phyloP scores from a whole-genome alignment of 306 rosid species.

The Trichosanthes truncata region DNA sequence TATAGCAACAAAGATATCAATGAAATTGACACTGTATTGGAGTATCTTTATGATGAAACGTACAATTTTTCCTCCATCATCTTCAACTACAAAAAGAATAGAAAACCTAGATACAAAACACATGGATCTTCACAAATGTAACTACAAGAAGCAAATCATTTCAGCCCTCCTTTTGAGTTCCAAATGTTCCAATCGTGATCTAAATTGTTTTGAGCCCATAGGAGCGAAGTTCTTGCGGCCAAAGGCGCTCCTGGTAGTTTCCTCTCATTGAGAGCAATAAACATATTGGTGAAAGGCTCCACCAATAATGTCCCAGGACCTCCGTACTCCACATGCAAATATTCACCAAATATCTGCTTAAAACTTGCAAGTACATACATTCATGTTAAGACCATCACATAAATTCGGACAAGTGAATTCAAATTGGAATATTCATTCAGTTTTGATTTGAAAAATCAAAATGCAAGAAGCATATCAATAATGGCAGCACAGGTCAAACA shows the following conservation, averaged over 20 bases:
- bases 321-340: conserved; percentile 39
- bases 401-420: conserved; percentile 8
- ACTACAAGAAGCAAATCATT: conserved; percentile 13
- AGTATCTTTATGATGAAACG: conserved; percentile 13
- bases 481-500: conserved; percentile 32
- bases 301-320: conserved; percentile 50
- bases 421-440: conserved; percentile 23
- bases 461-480: conserved; percentile 27
- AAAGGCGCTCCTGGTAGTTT: conserved; percentile 33
- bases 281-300: conserved; percentile 43
- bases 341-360: conserved; percentile 45
- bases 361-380: conserved; percentile 13
- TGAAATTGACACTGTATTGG: conserved; percentile 28
- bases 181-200: conserved; percentile 46
- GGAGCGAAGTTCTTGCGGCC: conserved; percentile 54
- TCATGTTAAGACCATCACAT: background rate
- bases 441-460: conserved; percentile 24
- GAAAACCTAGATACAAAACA: conserved; percentile 5
- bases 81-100: conserved; percentile 12
- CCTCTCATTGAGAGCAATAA: conserved; percentile 33
- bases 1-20: conserved; percentile 32
- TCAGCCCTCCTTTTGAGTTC: conserved; percentile 25
- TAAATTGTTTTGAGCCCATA: conserved; percentile 59
- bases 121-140: conserved; percentile 7
- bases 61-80: background rate